phyloP scores from a whole-genome alignment of 805 yeast species.

The Blastobotrys mokoenaii region DNA sequence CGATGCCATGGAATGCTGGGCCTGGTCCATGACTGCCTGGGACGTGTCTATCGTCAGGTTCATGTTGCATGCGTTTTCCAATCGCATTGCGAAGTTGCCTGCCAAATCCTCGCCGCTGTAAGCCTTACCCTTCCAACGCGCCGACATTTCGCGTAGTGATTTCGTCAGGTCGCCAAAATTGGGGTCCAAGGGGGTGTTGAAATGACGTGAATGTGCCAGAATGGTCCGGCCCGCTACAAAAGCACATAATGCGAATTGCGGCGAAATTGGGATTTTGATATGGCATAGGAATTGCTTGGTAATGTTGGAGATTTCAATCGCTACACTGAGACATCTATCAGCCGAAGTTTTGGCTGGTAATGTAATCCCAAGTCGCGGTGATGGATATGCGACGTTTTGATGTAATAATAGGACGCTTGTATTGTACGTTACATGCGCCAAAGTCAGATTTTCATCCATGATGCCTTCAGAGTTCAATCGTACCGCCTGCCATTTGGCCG shows the following conservation, averaged over 20 bases:
- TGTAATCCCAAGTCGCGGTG: background rate
- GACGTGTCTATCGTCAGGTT: background rate
- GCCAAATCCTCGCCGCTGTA: slow-evolving; percentile 8
- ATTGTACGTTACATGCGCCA: slow-evolving; percentile 7
- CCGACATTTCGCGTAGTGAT: slow-evolving; percentile 11
- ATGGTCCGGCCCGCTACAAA: background rate
- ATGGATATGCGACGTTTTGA: slow-evolving; percentile 3
- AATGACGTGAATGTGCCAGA: slow-evolving; percentile 1
- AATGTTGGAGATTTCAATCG: background rate
- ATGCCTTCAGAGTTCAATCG: background rate
- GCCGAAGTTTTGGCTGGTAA: background rate
- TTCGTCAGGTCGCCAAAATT: slow-evolving; percentile 6
- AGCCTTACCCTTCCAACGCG: slow-evolving; percentile 12
- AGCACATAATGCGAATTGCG: background rate
- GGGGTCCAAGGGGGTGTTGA: background rate
- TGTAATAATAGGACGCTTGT: slow-evolving; percentile 3
- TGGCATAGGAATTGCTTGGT: background rate
- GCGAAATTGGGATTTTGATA: background rate
- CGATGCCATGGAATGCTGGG: background rate
- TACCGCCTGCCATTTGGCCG: slow-evolving; percentile 6
- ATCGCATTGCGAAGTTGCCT: slow-evolving; percentile 9
- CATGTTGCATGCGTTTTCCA: slow-evolving; percentile 6
- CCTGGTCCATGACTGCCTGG: background rate
- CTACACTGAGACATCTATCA: background rate
- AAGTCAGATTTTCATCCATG: background rate